A percentile compares a stretch with the other conserved stretches of the same genome.
These are phyloP conservation scores for Elongisporangium anandrum DNA, from an alignment of 352 stramenopile genomes.

Conservation along the genomic window DNA sequence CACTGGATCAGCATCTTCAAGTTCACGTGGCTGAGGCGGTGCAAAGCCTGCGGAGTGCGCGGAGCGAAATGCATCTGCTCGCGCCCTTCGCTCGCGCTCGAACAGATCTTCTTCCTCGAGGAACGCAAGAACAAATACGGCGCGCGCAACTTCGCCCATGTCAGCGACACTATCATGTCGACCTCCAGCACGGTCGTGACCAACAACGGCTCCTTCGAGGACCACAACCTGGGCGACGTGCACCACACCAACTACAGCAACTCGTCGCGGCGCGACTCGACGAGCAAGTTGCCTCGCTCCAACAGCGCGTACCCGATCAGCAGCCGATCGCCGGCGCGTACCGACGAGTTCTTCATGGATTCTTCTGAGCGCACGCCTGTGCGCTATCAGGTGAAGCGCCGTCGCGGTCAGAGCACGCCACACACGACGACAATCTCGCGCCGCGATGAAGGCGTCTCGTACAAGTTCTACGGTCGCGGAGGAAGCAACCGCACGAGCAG, in stretches of 20 bases:
- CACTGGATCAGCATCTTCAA: conserved; percentile 58
- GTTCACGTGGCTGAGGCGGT: conserved; percentile 64
- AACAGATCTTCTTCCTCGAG: conserved; percentile 81
- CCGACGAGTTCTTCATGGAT: conserved; percentile 23
- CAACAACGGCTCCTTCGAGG: conserved; percentile 19
- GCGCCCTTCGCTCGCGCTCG: conserved; percentile 61
- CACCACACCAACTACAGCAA: conserved; percentile 7
- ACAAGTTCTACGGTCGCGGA: conserved; percentile 60
- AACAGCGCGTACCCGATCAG: conserved; percentile 7
- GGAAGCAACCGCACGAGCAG: conserved; percentile 21
- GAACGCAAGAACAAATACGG: conserved; percentile 79
- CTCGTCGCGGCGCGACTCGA: neutral
- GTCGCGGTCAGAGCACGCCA: conserved; percentile 9
- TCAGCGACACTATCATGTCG: conserved; percentile 63
- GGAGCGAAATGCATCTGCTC: conserved; percentile 65
- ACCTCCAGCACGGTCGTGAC: conserved; percentile 40
- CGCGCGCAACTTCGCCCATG: conserved; percentile 73
- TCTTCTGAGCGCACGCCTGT: conserved; percentile 21
- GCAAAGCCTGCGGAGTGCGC: conserved; percentile 54
- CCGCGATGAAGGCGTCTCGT: conserved; percentile 38
- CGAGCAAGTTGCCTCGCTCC: conserved; percentile 10
- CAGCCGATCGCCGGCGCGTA: neutral
- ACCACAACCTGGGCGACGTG: conserved; percentile 26
- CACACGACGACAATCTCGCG: conserved; percentile 17
- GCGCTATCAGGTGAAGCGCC: conserved; percentile 12